Conservation (phyloP, 179 eudicot species). For the Gypsophila paniculata region DNA sequence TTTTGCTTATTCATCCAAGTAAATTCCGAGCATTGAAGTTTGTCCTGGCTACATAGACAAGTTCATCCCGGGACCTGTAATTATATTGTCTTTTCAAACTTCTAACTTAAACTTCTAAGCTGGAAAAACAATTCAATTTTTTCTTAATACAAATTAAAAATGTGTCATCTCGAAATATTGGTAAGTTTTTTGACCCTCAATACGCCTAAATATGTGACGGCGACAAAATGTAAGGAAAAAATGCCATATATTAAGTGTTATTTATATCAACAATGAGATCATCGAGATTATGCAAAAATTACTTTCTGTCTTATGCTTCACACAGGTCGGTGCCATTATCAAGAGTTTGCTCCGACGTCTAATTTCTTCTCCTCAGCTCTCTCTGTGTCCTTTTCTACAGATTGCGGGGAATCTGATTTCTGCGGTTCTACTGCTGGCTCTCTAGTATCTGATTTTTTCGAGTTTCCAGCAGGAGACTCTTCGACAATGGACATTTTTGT, state of each 20-base stretch:
- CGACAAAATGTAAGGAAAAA: background rate
- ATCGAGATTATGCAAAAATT: background rate
- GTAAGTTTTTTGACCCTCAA: background rate
- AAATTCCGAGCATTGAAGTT: too few relatives aligned
- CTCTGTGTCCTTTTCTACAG: background rate
- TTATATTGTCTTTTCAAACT: too few relatives aligned
- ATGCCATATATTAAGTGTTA: too few relatives aligned
- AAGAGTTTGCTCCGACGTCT: too few relatives aligned
- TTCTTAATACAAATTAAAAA: background rate
- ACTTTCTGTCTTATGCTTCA: background rate
- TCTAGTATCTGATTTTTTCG: slow-evolving; percentile 8
- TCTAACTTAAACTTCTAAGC: too few relatives aligned
- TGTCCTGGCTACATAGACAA: too few relatives aligned
- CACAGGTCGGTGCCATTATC: too few relatives aligned
- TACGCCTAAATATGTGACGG: background rate
- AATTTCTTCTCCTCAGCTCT: too few relatives aligned
- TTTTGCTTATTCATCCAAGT: background rate
- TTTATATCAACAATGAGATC: background rate
- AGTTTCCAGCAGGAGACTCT: background rate
- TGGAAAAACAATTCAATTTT: background rate
- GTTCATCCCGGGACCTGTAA: too few relatives aligned
- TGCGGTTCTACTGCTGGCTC: slow-evolving; percentile 13
- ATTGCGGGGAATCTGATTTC: slow-evolving; percentile 16
- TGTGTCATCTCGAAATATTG: background rate
- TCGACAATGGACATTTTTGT: background rate